These are phyloP conservation scores for Saturnispora silvae DNA, from an alignment of 805 yeast genomes.

Conservation along the genomic window DNA sequence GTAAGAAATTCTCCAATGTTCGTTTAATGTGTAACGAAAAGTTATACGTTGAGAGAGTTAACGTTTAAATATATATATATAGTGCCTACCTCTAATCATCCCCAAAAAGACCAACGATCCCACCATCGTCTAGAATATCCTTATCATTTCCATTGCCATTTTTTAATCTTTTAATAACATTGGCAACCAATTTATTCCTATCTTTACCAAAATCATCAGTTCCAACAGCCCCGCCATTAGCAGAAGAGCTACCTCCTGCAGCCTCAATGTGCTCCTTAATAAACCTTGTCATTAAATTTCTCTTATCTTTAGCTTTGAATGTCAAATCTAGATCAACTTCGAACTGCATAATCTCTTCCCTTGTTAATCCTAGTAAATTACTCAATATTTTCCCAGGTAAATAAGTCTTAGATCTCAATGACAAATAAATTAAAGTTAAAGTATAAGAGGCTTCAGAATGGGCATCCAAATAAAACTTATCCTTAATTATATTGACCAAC, in stretches of 20 bases:
- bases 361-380: slow-evolving; percentile 38
- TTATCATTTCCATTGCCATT: slow-evolving; percentile 11
- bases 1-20: no score
- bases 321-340: slow-evolving; percentile 54
- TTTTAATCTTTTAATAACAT: slow-evolving; percentile 8
- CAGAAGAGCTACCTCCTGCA: no score
- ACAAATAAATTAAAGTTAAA: slow-evolving; percentile 67
- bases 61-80: no score
- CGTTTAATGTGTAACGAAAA: no score
- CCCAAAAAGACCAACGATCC: slow-evolving; percentile 10
- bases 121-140: slow-evolving; percentile 12
- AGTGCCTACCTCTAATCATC: slow-evolving; percentile 7
- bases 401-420: slow-evolving; percentile 56
- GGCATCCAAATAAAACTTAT: slow-evolving; percentile 72
- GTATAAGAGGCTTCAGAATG: slow-evolving; percentile 90
- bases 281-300: slow-evolving; percentile 68
- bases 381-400: slow-evolving; percentile 56
- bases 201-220: slow-evolving; percentile 10
- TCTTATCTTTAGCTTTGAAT: slow-evolving; percentile 66
- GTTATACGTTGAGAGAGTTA: no score
- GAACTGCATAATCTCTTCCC: slow-evolving; percentile 50
- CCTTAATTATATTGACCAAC: slow-evolving; percentile 54
- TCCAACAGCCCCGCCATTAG: slow-evolving; percentile 39
- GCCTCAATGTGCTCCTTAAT: no score
- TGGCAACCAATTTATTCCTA: slow-evolving; percentile 11